Base-by-base conservation (phyloP, 176 grass and related monocot species). In the Eragrostis nindensis region DNA sequence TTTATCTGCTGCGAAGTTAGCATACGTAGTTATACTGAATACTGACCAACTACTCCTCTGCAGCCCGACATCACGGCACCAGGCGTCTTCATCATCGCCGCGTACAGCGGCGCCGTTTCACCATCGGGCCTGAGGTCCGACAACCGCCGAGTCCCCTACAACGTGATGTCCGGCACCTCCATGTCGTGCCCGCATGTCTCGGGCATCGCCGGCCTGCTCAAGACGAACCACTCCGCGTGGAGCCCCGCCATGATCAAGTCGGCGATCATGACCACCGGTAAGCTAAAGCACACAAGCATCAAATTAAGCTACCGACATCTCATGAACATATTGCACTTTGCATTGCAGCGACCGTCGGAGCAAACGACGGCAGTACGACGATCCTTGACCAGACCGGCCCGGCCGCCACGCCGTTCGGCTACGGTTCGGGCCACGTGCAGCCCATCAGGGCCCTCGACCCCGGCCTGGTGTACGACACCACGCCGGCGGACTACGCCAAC, bases 261-360 rank as follows among this genome's bases (percentile, higher is more conserved):
- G 11, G 91, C 91, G 1, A 91, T 97, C 82, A 97, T 93, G 94
- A 97, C 91, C 62, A 87, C 87, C 48, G 91, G 94, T 97, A 73
- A 78, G 71, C 76, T 11, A 76, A 7, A 24, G n/a, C n/a, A n/a
- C n/a, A n/a, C n/a, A n/a, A n/a, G n/a, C n/a, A n/a, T n/a, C n/a
- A n/a, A n/a, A n/a, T n/a, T n/a, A n/a, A n/a, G n/a, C n/a, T n/a
- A n/a, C n/a, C n/a, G n/a, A 60, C 9, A 11, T 22, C 22, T 11
- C n/a, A n/a, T n/a, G n/a, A n/a, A n/a, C n/a, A n/a, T n/a, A n/a
- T 9, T 74, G 18, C 44, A 2, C 73, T 36, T 22, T 1, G 56
- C 74, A 0, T 24, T 12, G 57, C 87, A 96, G 94, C 94, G 24
- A 85, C 14, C 77, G 86, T 55, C 17, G 43, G 0, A 11, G 86